Evolutionary conservation across 2,329 filamentous ascomycete genomes (phyloP), one percentile per base, ranked within the genome.

Genomic region (Penicillium vulpinum): DNA sequence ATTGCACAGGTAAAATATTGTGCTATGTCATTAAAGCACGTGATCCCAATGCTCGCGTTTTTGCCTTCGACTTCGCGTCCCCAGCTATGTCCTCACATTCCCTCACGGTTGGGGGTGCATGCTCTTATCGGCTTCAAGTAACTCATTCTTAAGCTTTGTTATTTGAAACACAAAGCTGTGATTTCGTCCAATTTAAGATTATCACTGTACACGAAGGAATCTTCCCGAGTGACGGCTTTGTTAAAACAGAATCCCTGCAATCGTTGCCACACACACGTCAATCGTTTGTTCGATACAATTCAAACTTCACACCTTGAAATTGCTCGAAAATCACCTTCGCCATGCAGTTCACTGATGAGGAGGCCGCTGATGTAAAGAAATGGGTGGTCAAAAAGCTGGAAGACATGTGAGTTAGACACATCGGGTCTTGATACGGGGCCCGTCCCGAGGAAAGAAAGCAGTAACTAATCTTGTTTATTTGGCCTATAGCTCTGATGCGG

Each of bases 301-400:
- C 38, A n/a, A 22, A 31, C 4, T 24, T 31, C 18, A n/a, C 33
- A 16, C 40, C 26, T 28, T n/a, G 35, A n/a, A 24, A 15, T 46
- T n/a, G 13, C 15, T 15, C 5, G 1, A 21, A 43, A 29, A 22
- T 1, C 0, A 18, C 8, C 5, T 21, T 21, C 52, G 63, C 5
- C 31, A 86, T 86, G 84, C 74, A 80, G 61, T 77, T 86, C 56
- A 77, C 79, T 41, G 83, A 85, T 18, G 75, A 75, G 22, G 79
- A 86, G 62, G 77, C 78, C 18, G 72, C 71, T 16, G 75, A 78
- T 38, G 79, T 87, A 65, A 85, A 85, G 75, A 72, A 71, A 56
- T 86, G 83, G 83, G 77, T 85, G 52, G 79, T 85, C 39, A 82
- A 79, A 67, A 82, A 82, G 64, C 73, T 87, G 48, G 83, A 85